Conservation (phyloP, 139 green algal species). For the Penium margaritaceum region DNA sequence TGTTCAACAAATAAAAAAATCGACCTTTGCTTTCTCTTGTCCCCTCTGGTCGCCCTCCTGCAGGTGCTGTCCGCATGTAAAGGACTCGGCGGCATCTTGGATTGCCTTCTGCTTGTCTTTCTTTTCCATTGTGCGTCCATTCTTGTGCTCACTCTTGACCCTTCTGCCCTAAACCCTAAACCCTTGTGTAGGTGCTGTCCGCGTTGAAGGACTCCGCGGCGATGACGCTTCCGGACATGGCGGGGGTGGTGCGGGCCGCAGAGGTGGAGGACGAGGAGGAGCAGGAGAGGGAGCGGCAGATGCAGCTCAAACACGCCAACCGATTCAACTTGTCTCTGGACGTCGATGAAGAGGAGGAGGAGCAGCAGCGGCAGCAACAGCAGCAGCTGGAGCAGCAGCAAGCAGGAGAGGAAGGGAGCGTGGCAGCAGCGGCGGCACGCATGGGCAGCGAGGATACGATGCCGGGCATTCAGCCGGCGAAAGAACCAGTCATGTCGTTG, state of each 20-base stretch:
- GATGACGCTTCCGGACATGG: slow-evolving; percentile 1
- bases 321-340: background rate
- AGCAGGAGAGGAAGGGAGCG: background rate
- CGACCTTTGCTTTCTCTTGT: too few species aligned
- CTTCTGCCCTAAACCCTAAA: too few species aligned
- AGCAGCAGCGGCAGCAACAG: slow-evolving; percentile 6
- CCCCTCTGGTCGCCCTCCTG: too few species aligned
- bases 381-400: background rate
- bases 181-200: too few species aligned
- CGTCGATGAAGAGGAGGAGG: background rate
- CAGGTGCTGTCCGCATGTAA: too few species aligned
- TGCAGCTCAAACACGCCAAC: background rate
- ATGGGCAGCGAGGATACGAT: slow-evolving; percentile 8
- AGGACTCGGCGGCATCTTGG: too few species aligned
- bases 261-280: slow-evolving; percentile 19
- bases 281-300: slow-evolving; percentile 8
- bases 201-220: slow-evolving; percentile 12
- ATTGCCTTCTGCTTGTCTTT: too few species aligned
- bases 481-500: too few species aligned
- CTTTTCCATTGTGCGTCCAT: too few species aligned
- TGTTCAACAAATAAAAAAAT: too few species aligned
- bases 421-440: background rate
- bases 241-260: background rate
- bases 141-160: too few species aligned
- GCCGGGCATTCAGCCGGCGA: slow-evolving; percentile 7